Evolutionary conservation across 1,139 yeast genomes (phyloP).

Genomic region (Suhomyces bolitotheri): DNA sequence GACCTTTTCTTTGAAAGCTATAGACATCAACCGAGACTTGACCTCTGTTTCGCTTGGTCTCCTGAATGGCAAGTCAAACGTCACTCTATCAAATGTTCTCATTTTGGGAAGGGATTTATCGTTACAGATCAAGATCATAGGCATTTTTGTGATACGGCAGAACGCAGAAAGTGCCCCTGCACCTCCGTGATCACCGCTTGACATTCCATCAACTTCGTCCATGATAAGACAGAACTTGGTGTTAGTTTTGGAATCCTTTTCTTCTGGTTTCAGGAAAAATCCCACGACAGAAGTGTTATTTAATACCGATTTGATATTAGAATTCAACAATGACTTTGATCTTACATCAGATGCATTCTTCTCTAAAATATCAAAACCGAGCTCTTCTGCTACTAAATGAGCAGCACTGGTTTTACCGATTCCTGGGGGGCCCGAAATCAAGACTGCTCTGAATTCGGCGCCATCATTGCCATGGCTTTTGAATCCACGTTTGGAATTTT

Average conservation of each 20-base stretch:
- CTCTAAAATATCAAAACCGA: conserved; percentile 73
- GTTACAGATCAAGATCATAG: conserved; percentile 90
- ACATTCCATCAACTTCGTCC: conserved; percentile 99
- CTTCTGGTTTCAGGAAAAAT: conserved; percentile 49
- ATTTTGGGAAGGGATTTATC: conserved; percentile 90
- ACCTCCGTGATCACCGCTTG: conserved; percentile 98
- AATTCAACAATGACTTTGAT: conserved; percentile 72
- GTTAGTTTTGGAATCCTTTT: conserved; percentile 34
- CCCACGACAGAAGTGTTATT: conserved; percentile 85
- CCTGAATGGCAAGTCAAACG: conserved; percentile 79
- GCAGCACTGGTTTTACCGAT: conserved; percentile 84
- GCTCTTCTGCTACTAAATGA: conserved; percentile 63
- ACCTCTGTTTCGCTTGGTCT: conserved; percentile 85
- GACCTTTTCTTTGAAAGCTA: conserved; percentile 81
- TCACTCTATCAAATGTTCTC: conserved; percentile 92
- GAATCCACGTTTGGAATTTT: conserved; percentile 55
- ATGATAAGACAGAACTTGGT: conserved; percentile 72
- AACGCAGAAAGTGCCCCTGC: conserved; percentile 92
- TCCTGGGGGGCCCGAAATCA: conserved; percentile 86
- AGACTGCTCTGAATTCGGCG: conserved; percentile 74
- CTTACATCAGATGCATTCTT: conserved; percentile 89
- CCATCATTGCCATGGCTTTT: conserved; percentile 60
- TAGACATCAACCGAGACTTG: conserved; percentile 82
- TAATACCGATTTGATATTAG: conserved; percentile 67
- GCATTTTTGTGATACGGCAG: conserved; percentile 82